Evolutionary conservation across 2,329 filamentous ascomycete genomes (phyloP), one percentile per base, ranked within the genome.

Genomic region (Colletotrichum melonis): DNA sequence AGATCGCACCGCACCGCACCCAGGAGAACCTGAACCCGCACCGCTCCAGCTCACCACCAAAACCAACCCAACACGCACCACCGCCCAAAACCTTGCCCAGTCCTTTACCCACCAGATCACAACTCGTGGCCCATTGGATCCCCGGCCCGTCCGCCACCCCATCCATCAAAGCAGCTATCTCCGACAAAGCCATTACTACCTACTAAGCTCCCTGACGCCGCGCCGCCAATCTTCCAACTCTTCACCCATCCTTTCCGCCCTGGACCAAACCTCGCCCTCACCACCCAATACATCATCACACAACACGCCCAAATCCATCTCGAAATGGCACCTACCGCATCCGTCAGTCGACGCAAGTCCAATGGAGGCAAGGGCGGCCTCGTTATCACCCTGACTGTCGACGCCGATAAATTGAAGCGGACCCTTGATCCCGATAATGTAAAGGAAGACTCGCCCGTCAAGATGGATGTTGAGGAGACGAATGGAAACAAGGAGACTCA

Each of bases 371-470:
- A 81, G 77, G 63, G 69, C 16, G 75, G 74, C 42, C 77, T 86
- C 63, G 72, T 91, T 73, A 81, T 92, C 78, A 91, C 85, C 8
- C 81, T 92, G 67, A 88, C 85, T 76, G 83, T 92, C 62, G 78
- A 87, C 26, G 82, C 89, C 55, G 79, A 84, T 22, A 85, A 82
- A 75, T 83, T 93, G 65, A 86, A 87, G 76, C 84, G 85, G 63
- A 82, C 91, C 63, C 76, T 88, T 75, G 84, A 86, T 75, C 81
- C 86, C 30, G 81, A 82, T 28, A 80, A 83, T 55, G 74, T 82
- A 74, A 84, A 86, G 74, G 82, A 86, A 69, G 84, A 87, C 69
- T 83, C 86, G 57, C 80, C 86, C 30, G 78, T 82, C 78, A 83
- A 86, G 76, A 79, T 81, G 32, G 79, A 74, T 55, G 38, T 74